These are phyloP conservation scores for Leccinum angustisporum DNA, from an alignment of 1,284 basidiomycete genomes.

Conservation along the genomic window DNA sequence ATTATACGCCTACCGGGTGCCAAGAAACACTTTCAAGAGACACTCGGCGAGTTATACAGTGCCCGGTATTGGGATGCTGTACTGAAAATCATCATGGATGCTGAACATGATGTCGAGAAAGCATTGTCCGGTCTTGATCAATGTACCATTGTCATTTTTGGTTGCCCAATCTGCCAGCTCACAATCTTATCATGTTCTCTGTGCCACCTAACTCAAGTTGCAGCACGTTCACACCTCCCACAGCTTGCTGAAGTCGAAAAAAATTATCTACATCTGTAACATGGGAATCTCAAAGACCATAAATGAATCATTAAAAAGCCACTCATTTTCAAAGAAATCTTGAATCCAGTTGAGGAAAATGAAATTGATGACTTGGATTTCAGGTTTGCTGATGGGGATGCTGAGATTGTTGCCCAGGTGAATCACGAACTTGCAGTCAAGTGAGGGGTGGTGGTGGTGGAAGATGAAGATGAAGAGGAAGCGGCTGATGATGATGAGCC, in stretches of 20 bases:
- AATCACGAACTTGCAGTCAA: background rate
- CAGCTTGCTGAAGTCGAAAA: background rate
- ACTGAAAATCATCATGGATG: too few relatives aligned
- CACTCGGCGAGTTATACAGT: too few relatives aligned
- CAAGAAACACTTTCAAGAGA: too few relatives aligned
- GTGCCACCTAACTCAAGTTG: too few relatives aligned
- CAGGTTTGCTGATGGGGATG: background rate
- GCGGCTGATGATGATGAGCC: too few relatives aligned
- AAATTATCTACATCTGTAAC: background rate
- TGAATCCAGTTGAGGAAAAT: background rate
- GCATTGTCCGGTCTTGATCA: too few relatives aligned
- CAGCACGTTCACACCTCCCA: background rate
- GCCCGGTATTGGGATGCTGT: too few relatives aligned
- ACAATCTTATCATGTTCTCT: too few relatives aligned
- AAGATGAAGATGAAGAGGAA: background rate
- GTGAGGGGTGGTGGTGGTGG: background rate
- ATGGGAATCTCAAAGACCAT: background rate
- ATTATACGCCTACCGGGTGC: too few relatives aligned
- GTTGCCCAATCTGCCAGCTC: too few relatives aligned
- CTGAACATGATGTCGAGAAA: too few relatives aligned
- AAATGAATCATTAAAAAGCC: background rate
- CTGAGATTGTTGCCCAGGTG: background rate
- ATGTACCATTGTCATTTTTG: too few relatives aligned
- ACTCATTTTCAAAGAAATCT: slow-evolving; percentile 1
- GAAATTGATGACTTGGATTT: background rate